Evolutionary conservation across 2,329 filamentous ascomycete genomes (phyloP).

Genomic region (Colletotrichum acutatum): DNA sequence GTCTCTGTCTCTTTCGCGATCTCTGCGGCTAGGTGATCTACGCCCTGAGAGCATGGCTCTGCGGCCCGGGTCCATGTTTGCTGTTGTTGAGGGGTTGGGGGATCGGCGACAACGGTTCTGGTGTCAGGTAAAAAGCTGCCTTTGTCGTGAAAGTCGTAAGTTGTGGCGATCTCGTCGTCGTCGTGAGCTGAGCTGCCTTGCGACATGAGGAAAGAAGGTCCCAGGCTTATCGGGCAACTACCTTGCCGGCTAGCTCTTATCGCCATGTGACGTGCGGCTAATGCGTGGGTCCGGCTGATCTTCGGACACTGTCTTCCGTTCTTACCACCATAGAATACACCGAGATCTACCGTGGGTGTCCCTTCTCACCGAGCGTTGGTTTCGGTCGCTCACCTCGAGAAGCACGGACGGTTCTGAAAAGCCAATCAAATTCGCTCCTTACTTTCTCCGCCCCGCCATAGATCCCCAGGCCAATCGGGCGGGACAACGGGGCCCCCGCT

Average conservation of each 20-base stretch:
- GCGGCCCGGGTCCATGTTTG: slow-evolving; percentile 64
- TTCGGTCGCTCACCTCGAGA: background rate
- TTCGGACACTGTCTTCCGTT: background rate
- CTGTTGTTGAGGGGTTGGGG: background rate
- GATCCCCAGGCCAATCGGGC: background rate
- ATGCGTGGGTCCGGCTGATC: background rate
- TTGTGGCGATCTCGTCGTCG: background rate
- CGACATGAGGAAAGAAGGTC: background rate
- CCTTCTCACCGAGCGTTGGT: no score
- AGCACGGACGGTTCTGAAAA: background rate
- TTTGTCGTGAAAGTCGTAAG: slow-evolving; percentile 1
- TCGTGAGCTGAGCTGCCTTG: slow-evolving; percentile 1
- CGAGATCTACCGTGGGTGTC: no score
- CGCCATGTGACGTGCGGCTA: background rate
- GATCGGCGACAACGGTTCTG: background rate
- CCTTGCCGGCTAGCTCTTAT: background rate
- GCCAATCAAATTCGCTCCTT: background rate
- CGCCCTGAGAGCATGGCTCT: slow-evolving; percentile 63
- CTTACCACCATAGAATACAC: no score
- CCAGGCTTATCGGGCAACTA: background rate
- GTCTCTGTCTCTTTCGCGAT: slow-evolving; percentile 17
- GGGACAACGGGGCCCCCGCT: background rate
- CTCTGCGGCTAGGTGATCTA: slow-evolving; percentile 51
- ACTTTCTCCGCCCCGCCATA: background rate
- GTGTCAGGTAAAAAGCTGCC: background rate